Evolutionary conservation across 257 asterid genomes (phyloP).

Genomic region (Solanum neorickii): DNA sequence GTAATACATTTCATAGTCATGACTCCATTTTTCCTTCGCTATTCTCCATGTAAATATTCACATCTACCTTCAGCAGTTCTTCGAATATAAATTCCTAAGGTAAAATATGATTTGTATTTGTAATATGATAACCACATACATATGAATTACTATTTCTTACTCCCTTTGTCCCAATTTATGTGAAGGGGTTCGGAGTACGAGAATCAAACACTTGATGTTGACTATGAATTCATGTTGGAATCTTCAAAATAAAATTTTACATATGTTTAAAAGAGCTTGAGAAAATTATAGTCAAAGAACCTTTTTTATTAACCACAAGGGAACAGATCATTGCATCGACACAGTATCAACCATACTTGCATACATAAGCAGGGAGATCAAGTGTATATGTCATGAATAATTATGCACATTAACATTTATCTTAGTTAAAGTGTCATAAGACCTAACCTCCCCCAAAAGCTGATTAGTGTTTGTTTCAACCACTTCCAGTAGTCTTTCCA

Average conservation of each 20-base stretch:
- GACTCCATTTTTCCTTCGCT: neutral
- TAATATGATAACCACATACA: neutral
- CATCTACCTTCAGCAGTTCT: neutral
- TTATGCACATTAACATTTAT: neutral
- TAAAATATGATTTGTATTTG: neutral
- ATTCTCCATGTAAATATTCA: neutral
- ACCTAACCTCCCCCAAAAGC: neutral
- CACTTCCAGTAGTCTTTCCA: neutral
- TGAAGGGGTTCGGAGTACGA: neutral
- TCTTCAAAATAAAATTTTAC: neutral
- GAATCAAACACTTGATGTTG: neutral
- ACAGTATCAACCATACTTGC: neutral
- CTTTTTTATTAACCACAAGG: neutral
- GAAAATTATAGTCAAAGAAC: neutral
- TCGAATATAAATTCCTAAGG: neutral
- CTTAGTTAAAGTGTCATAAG: neutral
- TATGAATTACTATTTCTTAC: neutral
- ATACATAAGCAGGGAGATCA: neutral
- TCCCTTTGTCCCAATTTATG: neutral
- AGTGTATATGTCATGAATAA: neutral
- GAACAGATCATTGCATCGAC: neutral
- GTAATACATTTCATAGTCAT: neutral
- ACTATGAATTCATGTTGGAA: neutral
- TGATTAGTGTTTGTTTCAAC: neutral
- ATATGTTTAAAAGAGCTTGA: neutral